Evolutionary conservation across 805 yeast genomes (phyloP).

Genomic region (Wickerhamiella azyma): DNA sequence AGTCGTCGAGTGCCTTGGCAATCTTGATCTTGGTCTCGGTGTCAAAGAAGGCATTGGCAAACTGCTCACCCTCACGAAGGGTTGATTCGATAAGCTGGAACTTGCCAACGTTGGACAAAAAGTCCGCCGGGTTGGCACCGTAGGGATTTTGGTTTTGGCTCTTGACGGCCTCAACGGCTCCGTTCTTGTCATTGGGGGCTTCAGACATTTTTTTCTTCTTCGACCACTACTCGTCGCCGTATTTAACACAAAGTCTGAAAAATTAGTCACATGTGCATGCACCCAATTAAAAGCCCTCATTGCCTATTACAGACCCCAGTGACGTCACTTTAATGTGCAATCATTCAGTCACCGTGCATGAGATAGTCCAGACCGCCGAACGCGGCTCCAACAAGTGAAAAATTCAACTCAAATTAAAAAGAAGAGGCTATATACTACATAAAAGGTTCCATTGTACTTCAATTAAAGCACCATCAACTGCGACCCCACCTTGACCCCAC

Average conservation of each 20-base stretch:
- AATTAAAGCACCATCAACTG: too few relatives aligned
- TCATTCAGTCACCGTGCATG: conserved; percentile 5
- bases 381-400: background rate
- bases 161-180: conserved; percentile 16
- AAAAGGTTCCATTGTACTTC: too few relatives aligned
- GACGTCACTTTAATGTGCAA: conserved; percentile 6
- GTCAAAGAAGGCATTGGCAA: conserved; percentile 90
- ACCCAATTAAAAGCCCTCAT: background rate
- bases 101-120: conserved; percentile 70
- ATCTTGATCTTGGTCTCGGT: conserved; percentile 93
- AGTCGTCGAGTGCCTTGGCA: conserved; percentile 92
- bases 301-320: background rate
- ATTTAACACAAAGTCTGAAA: conserved; percentile 1
- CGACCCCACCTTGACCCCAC: too few relatives aligned
- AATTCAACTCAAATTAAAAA: too few relatives aligned
- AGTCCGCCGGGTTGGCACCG: conserved; percentile 92
- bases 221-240: background rate
- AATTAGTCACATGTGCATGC: conserved; percentile 9
- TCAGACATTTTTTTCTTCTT: conserved; percentile 8
- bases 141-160: conserved; percentile 53
- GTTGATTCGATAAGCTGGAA: conserved; percentile 93
- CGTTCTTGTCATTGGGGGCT: conserved; percentile 8
- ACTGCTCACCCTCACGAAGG: conserved; percentile 95
- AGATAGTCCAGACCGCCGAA: background rate
- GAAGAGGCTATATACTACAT: background rate